A percentile compares a stretch with the other conserved stretches of the same genome.
Conservation (phyloP, 495 filamentous ascomycete species). For the Podospora pseudoanserina region DNA sequence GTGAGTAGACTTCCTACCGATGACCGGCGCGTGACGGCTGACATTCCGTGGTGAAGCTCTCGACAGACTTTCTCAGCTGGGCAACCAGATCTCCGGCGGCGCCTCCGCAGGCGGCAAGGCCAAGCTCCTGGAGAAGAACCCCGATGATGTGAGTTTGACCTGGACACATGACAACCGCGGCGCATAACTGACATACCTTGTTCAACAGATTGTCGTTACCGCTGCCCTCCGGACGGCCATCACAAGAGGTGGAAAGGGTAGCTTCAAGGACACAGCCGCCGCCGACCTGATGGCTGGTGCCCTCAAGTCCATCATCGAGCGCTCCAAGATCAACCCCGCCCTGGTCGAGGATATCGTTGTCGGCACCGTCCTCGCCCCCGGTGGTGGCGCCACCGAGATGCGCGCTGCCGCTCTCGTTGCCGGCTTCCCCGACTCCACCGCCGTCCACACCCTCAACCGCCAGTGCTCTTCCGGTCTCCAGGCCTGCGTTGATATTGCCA, state of each 20-base stretch:
- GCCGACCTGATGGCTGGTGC: slow-evolving; percentile 83
- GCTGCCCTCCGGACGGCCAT: slow-evolving; percentile 87
- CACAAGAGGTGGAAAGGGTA: slow-evolving; percentile 88
- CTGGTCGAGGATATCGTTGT: slow-evolving; percentile 91
- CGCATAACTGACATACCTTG: background rate
- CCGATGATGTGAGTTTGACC: slow-evolving; percentile 43
- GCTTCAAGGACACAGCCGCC: slow-evolving; percentile 89
- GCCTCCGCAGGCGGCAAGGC: slow-evolving; percentile 37
- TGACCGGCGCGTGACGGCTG: slow-evolving; percentile 5
- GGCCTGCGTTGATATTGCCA: slow-evolving; percentile 88
- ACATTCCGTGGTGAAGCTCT: slow-evolving; percentile 31
- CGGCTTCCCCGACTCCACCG: slow-evolving; percentile 79
- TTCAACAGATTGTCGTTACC: slow-evolving; percentile 75
- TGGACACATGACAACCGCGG: slow-evolving; percentile 15
- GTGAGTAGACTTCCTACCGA: slow-evolving; percentile 17
- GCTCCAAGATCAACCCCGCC: slow-evolving; percentile 78
- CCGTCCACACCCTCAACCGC: slow-evolving; percentile 81
- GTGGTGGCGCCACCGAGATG: slow-evolving; percentile 95
- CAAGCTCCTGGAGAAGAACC: slow-evolving; percentile 48
- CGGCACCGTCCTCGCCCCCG: slow-evolving; percentile 84
- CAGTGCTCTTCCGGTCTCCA: slow-evolving; percentile 90
- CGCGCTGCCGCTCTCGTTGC: slow-evolving; percentile 87
- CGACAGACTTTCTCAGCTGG: slow-evolving; percentile 45
- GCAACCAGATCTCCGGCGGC: slow-evolving; percentile 43
- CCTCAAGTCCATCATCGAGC: slow-evolving; percentile 73